phyloP scores from a whole-genome alignment of 1,284 basidiomycete genomes.

The Somion occarium region DNA sequence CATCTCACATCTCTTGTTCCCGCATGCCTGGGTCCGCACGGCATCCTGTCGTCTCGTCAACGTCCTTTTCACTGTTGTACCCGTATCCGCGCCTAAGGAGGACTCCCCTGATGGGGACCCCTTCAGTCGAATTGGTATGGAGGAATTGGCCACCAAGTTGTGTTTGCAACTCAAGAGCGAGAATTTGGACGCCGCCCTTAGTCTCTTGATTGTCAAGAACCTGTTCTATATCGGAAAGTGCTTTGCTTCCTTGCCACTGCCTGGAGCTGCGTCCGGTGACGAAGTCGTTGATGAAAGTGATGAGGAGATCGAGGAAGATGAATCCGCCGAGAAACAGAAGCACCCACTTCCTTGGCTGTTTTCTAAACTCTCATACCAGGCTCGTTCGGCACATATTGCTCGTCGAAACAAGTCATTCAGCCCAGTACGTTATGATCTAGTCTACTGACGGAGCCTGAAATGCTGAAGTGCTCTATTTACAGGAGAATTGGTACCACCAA shows the following conservation, averaged over 20 bases:
- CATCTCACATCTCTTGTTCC: conserved; percentile 73
- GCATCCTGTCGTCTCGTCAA: conserved; percentile 80
- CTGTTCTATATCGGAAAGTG: conserved; percentile 88
- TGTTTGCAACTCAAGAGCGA: conserved; percentile 81
- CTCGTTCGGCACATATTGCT: conserved; percentile 67
- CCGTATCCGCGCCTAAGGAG: conserved; percentile 33
- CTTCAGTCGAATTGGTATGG: conserved; percentile 51
- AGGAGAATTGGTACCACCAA: conserved; percentile 75
- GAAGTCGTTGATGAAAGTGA: conserved; percentile 28
- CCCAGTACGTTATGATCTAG: conserved; percentile 36
- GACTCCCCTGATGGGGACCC: conserved; percentile 39
- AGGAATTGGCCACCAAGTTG: conserved; percentile 72
- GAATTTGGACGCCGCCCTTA: conserved; percentile 72
- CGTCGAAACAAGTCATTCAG: conserved; percentile 49
- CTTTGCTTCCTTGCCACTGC: conserved; percentile 39
- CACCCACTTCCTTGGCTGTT: conserved; percentile 90
- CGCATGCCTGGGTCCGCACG: conserved; percentile 92
- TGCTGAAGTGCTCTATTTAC: conserved; percentile 3
- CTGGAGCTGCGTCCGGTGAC: conserved; percentile 14
- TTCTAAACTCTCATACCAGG: conserved; percentile 89
- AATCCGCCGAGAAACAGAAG: conserved; percentile 25
- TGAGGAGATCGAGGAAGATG: conserved; percentile 26
- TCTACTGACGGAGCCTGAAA: not conserved
- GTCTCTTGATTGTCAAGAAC: conserved; percentile 91
- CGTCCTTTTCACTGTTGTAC: conserved; percentile 54